These are phyloP conservation scores for Rhodotorula paludigena DNA, from an alignment of 768 basidiomycete genomes.

Conservation along the genomic window DNA sequence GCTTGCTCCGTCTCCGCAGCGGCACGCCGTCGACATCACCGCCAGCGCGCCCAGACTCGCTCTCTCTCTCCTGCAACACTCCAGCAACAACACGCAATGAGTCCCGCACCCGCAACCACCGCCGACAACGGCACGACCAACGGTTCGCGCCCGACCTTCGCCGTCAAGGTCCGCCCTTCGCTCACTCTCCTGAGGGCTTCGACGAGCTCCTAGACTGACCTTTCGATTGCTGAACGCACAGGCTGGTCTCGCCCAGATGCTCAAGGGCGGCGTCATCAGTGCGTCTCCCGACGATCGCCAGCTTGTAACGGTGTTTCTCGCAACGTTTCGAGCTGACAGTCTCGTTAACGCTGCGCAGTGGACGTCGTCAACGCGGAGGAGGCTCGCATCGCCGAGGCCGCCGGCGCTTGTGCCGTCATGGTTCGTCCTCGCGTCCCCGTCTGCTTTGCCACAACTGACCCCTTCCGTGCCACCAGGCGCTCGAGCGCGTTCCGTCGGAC, in stretches of 20 bases:
- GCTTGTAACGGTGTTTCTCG: background rate
- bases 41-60: too few relatives aligned
- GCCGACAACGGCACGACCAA: background rate
- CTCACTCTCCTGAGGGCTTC: background rate
- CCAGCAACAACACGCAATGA: background rate
- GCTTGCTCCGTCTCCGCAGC: too few relatives aligned
- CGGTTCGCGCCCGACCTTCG: constrained; percentile 21
- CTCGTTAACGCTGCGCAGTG: constrained; percentile 56
- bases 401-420: constrained; percentile 98
- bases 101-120: background rate
- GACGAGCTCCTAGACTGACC: background rate
- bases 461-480: constrained; percentile 50
- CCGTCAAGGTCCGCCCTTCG: constrained; percentile 27
- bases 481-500: constrained; percentile 91
- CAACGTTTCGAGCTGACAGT: background rate
- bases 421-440: constrained; percentile 23
- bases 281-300: background rate
- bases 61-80: background rate
- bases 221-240: background rate
- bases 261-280: constrained; percentile 79
- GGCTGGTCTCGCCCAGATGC: constrained; percentile 75
- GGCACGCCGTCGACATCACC: too few relatives aligned
- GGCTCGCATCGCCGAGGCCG: constrained; percentile 95
- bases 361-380: constrained; percentile 75
- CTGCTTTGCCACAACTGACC: background rate